Base-by-base conservation (phyloP, 2,329 filamentous ascomycete species). In the Penicillium sp. region DNA sequence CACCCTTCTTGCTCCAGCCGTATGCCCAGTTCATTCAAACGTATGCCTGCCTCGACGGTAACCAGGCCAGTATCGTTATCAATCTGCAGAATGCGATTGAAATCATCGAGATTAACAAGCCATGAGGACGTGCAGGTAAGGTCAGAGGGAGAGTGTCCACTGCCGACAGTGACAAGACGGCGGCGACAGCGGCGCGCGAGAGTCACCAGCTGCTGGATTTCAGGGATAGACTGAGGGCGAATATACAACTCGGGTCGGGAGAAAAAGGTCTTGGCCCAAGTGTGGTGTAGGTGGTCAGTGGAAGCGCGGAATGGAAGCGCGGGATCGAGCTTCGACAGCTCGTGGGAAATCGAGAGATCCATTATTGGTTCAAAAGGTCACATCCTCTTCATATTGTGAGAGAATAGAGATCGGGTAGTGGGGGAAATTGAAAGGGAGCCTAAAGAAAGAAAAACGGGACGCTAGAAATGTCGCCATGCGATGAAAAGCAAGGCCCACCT, bases 211-310 rank as follows among this genome's bases (percentile, higher is more conserved):
- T 95, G 92, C 71, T 93, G 87, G 60, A 99, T 83, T 74, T 97
- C 93, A 13, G 79, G 77, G 47, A 94, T 78, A 1, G 86, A 87
- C 64, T 88, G 82, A 2, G 94, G 94, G 65, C 89, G 89, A 63
- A 97, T 85, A 74, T 93, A 96, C 53, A 97, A 85, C 77, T 96
- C 91, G 2, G 94, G 94, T 16, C 86, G 83, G 46, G 88, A 94
- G 65, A 88, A 86, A 76, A 95, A 96, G 45, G 94, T 97, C 67
- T 87, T 86, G 36, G 94, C 94, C 94, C 94, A 99, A 18, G 94
- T 99, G 65, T 87, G 86, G 76, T 97, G 94, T 45, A 86, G 75
- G 71, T 97, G 86, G 48, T 83, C 78, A 54, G 82, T 77, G 52
- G 80, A 81, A 6, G 89, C 89, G 70, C 87, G 88, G 76, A 97